phyloP scores from a whole-genome alignment of 1,139 yeast species.

The Magnusiomyces sp. region DNA sequence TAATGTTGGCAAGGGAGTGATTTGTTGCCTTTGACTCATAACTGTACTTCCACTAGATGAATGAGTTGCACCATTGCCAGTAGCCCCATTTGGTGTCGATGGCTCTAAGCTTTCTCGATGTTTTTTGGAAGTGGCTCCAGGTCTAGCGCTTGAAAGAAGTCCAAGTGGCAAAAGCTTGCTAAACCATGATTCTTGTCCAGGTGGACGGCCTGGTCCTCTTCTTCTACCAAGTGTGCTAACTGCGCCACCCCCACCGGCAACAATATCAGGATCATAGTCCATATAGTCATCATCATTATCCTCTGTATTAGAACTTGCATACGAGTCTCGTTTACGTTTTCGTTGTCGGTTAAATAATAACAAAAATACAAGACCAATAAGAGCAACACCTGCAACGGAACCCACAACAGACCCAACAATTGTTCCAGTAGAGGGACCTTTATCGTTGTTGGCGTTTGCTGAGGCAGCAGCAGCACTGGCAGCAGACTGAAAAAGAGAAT shows the following conservation, averaged over 20 bases:
- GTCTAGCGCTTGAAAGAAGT: too few relatives aligned
- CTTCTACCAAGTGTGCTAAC: slow-evolving; percentile 1
- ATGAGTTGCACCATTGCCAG: too few relatives aligned
- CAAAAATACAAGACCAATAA: slow-evolving; percentile 22
- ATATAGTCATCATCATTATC: too few relatives aligned
- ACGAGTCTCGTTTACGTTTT: slow-evolving; percentile 8
- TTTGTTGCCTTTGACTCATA: too few relatives aligned
- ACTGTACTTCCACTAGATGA: too few relatives aligned
- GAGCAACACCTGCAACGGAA: slow-evolving; percentile 33
- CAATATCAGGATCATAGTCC: background rate
- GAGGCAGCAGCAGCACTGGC: slow-evolving; percentile 8
- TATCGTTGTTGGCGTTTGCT: background rate
- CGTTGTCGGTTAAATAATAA: slow-evolving; percentile 15
- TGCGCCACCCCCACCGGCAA: slow-evolving; percentile 3
- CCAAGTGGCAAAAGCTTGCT: too few relatives aligned
- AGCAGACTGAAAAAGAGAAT: slow-evolving; percentile 1
- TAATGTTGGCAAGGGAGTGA: too few relatives aligned
- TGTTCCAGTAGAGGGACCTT: slow-evolving; percentile 21
- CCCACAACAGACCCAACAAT: slow-evolving; percentile 43
- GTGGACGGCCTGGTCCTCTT: slow-evolving; percentile 1
- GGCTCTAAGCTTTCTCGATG: too few relatives aligned
- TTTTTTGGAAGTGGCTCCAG: too few relatives aligned
- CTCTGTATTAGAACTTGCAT: background rate
- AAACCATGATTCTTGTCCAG: slow-evolving; percentile 8
- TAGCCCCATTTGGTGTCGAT: too few relatives aligned